Percentiles rank a stretch among this genome's conserved stretches.
phyloP scores from a whole-genome alignment of 371 early-diverging fungal genomes.

The Mucor plumbeus region DNA sequence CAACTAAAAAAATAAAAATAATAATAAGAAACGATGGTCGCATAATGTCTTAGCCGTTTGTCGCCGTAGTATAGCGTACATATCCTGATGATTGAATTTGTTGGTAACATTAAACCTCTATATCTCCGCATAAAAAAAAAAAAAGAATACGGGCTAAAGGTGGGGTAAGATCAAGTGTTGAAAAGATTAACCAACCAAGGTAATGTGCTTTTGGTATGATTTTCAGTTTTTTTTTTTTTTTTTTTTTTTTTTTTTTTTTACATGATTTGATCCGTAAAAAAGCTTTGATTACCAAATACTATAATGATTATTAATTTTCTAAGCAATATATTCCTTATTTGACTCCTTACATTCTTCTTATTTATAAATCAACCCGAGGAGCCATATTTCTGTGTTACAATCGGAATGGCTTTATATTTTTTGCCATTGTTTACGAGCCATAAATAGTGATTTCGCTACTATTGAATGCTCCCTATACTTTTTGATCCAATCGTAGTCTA shows the following conservation, averaged over 20 bases:
- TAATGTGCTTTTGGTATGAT: no score
- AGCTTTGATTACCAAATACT: no score
- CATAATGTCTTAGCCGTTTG: conserved; percentile 18
- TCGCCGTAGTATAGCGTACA: not conserved
- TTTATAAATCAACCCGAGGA: conserved; percentile 4
- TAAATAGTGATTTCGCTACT: not conserved
- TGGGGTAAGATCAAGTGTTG: not conserved
- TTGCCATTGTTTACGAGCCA: conserved; percentile 2
- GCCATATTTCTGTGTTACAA: conserved; percentile 11
- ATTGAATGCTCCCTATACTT: not conserved
- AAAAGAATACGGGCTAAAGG: not conserved
- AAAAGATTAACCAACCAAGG: no score
- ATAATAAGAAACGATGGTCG: not conserved
- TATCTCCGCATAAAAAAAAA: not conserved
- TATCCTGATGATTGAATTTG: not conserved
- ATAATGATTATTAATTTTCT: not conserved
- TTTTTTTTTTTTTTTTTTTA: no score
- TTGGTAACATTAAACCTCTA: not conserved
- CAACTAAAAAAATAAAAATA: not conserved
- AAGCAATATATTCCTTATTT: conserved; percentile 2
- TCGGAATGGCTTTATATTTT: conserved; percentile 8
- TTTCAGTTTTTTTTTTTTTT: no score
- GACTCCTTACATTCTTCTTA: not conserved
- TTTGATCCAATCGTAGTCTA: conserved; percentile 15
- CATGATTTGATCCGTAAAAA: no score